Evolutionary conservation across 192 early-diverging fungal genomes (phyloP).

Genomic region (Backusella luteola): DNA sequence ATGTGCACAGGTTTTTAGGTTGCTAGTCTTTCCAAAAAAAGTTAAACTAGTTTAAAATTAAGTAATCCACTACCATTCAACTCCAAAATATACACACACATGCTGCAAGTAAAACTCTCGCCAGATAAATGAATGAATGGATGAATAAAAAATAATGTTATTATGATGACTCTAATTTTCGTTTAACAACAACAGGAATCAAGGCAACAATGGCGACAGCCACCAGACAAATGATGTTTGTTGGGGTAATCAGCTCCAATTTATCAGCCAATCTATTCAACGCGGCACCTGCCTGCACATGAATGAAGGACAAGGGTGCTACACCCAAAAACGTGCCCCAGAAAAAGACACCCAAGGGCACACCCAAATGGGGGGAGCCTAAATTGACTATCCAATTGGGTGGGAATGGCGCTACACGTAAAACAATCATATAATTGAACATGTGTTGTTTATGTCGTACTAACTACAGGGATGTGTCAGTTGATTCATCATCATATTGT

Average conservation of each 20-base stretch:
- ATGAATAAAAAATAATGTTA: background rate
- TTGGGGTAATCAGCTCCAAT: conserved; percentile 45
- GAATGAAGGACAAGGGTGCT: conserved; percentile 48
- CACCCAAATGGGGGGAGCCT: conserved; percentile 54
- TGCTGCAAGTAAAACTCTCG: background rate
- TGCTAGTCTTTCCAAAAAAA: background rate
- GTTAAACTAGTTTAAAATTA: background rate
- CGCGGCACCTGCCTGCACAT: conserved; percentile 57
- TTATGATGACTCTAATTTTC: background rate
- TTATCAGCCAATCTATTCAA: conserved; percentile 50
- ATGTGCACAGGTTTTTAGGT: no score
- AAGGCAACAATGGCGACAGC: conserved; percentile 45
- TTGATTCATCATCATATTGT: background rate
- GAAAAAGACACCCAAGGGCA: conserved; percentile 50
- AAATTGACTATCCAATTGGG: conserved; percentile 63
- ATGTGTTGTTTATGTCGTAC: conserved; percentile 52
- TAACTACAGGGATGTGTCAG: conserved; percentile 14
- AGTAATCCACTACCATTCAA: no score
- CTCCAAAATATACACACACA: background rate
- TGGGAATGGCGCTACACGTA: conserved; percentile 54
- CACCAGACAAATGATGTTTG: conserved; percentile 44
- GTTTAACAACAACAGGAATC: conserved; percentile 47
- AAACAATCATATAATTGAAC: conserved; percentile 58
- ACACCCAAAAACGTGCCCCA: conserved; percentile 58
- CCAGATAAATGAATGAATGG: no score